Evolutionary conservation across 352 stramenopile genomes (phyloP), one percentile per base, ranked within the genome.

Genomic region (Thalassiosira ordinaria): DNA sequence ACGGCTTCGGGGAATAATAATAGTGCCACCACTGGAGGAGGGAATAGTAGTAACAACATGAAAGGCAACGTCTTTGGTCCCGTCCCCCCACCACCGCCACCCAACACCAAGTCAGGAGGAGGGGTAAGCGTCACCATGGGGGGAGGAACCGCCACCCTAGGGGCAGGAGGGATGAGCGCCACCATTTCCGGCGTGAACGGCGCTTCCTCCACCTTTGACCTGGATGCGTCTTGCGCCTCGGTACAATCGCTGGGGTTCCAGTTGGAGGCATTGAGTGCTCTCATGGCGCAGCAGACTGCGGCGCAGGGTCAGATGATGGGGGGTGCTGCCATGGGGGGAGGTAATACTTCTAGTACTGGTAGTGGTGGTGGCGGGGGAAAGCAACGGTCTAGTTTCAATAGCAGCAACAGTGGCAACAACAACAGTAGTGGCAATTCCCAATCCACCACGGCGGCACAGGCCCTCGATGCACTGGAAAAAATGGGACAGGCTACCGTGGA

Each of bases 191-290:
- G 51, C 5, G 39, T 24, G 9, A 59, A 31, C 46, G 18, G 52
- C 16, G 14, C 6, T 18, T 22, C 16, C 13, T 24, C 37, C n/a
- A n/a, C 26, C 1, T 56, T 61, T 37, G 41, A 75, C 47, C 44
- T 67, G 11, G 55, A 33, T 59, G 66, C 37, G 11, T 29, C 8
- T n/a, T 29, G 22, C 2, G 14, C 46, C 1, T 57, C 53, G 35
- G 18, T 60, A 11, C 66, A 75, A 37, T 53, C 39, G 20, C 11
- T 74, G 31, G 65, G 65, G 35, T 59, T 74, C 18, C 31, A 55
- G 22, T 41, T 75, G 39, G 66, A 75, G 41, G 55, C 53, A 14
- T 11, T 75, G 14, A 46, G 16, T 0, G 27, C 53, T 26, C 18
- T 41, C 11, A 33, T 67, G 52, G n/a, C 39, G 14, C 26, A 46